Percentiles rank a stretch among this genome's conserved stretches.
These are phyloP conservation scores for Lactifluus hygrophoroides DNA, from an alignment of 768 basidiomycete species.

Conservation along the genomic window DNA sequence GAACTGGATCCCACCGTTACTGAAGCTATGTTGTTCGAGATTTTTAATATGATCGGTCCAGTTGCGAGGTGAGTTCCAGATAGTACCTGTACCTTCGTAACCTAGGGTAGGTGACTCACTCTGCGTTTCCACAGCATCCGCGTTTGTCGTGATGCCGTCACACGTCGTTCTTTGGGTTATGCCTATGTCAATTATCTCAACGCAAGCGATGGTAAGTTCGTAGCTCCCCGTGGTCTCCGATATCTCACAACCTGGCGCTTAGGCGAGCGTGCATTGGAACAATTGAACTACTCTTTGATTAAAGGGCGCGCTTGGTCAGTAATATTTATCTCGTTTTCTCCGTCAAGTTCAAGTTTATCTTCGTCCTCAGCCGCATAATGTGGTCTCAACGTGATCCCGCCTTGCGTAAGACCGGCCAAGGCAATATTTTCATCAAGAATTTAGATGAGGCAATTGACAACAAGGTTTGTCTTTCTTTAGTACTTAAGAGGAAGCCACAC, in stretches of 20 bases:
- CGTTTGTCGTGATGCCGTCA: conserved; percentile 99
- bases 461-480: conserved; percentile 47
- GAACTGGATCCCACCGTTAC: conserved; percentile 97
- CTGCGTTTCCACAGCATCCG: conserved; percentile 59
- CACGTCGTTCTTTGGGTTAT: conserved; percentile 98
- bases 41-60: conserved; percentile 99
- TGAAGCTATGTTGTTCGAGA: conserved; percentile 99
- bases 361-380: conserved; percentile 87
- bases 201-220: conserved; percentile 70
- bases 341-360: conserved; percentile 2
- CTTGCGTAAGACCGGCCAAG: conserved; percentile 97
- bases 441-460: conserved; percentile 96
- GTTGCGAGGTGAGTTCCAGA: conserved; percentile 72
- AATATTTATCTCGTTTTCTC: background rate
- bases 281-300: conserved; percentile 98
- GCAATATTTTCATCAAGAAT: conserved; percentile 99
- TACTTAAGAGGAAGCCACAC: background rate
- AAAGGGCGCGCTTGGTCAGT: conserved; percentile 92
- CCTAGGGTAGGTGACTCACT: conserved; percentile 5
- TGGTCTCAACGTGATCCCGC: conserved; percentile 99
- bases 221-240: background rate
- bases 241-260: conserved; percentile 10
- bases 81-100: background rate
- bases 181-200: conserved; percentile 99
- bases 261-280: conserved; percentile 98